Conservation (phyloP, 495 filamentous ascomycete species). For the Bacidia gigantensis region DNA sequence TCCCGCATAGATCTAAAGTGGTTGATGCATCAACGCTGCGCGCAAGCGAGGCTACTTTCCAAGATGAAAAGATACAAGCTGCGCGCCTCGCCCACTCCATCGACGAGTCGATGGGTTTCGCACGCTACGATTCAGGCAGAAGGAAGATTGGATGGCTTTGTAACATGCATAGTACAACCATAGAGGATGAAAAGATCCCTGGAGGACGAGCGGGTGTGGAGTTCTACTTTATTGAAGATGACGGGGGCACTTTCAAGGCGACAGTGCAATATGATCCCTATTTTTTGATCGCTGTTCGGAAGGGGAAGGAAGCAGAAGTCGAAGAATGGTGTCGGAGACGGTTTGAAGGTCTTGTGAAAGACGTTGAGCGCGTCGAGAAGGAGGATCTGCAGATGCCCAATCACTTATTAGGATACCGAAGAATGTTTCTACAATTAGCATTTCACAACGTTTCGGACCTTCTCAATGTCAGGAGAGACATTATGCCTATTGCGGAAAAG, state of each 20-base stretch:
- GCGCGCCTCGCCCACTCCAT: constrained; percentile 74
- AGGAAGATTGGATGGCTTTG: constrained; percentile 84
- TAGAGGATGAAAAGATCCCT: constrained; percentile 71
- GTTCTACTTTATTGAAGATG: constrained; percentile 93
- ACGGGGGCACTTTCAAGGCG: constrained; percentile 88
- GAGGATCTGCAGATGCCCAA: constrained; percentile 95
- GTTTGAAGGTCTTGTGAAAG: constrained; percentile 76
- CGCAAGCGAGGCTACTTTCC: constrained; percentile 67
- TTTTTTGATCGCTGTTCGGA: constrained; percentile 82
- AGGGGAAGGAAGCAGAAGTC: constrained; percentile 76
- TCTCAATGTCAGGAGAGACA: constrained; percentile 61
- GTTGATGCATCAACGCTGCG: constrained; percentile 63
- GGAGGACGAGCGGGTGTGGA: constrained; percentile 83
- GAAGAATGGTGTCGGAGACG: constrained; percentile 87
- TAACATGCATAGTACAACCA: constrained; percentile 79
- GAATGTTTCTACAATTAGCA: constrained; percentile 69
- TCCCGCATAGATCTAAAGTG: constrained; percentile 49
- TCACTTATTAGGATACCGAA: constrained; percentile 79
- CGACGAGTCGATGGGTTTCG: constrained; percentile 88
- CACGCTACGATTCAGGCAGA: constrained; percentile 78
- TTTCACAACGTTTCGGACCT: constrained; percentile 83
- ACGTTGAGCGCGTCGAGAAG: constrained; percentile 62
- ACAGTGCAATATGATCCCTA: constrained; percentile 95
- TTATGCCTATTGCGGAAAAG: constrained; percentile 88
- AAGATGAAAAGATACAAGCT: constrained; percentile 75